Base-by-base conservation (phyloP, 2,329 filamentous ascomycete genomes). In the Apiospora arundinis region DNA sequence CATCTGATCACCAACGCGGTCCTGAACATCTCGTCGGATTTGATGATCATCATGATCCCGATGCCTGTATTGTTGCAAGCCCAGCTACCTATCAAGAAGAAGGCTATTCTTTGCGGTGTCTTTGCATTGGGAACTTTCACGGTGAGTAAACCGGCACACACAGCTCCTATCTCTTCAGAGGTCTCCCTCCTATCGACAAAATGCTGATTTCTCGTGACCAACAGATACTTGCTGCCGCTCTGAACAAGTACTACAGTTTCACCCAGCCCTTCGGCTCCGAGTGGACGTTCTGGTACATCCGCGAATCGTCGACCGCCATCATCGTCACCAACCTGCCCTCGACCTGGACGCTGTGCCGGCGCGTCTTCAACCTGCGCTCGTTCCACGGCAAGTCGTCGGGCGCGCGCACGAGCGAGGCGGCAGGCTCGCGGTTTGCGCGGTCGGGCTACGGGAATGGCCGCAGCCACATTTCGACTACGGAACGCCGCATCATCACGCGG, bases 1-100 rank as follows among this genome's bases (percentile, higher is more conserved):
- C 90, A 90, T 74, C 83, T 89, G 14, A 89, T 90, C 68, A 86
- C 87, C 21, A 89, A 91, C 72, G 85, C 87, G 1, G 82, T 85
- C 4, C 85, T 91, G 76, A 91, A 92, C 74, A 86, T 91, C 67
- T 85, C 86, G 2, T 90, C 88, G 37, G 90, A 91, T 73, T 48
- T 90, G 2, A 83, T 88, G 80, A 90, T 92, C 76, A 85, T 91
- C 40, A 76, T 83, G 4, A 85, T 91, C 25, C 88, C 89, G 0
- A 82, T 91, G 73, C 88, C 89, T 1, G 74, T 87, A 37, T 82
- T 91, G 37, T 74, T 87, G 14, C 83, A 83, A 37, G 84, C 89
- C 0, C 83, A 85, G 65, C 81, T 91, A 2, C 80, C 83, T 7
- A 52, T 81, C 1, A 87, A 84, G 76, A 85, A 88, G 75, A 91